Evolutionary conservation across 176 grass and related monocot species (phyloP), one percentile per base, ranked within the genome.

Genomic region (Carex myosuroides): DNA sequence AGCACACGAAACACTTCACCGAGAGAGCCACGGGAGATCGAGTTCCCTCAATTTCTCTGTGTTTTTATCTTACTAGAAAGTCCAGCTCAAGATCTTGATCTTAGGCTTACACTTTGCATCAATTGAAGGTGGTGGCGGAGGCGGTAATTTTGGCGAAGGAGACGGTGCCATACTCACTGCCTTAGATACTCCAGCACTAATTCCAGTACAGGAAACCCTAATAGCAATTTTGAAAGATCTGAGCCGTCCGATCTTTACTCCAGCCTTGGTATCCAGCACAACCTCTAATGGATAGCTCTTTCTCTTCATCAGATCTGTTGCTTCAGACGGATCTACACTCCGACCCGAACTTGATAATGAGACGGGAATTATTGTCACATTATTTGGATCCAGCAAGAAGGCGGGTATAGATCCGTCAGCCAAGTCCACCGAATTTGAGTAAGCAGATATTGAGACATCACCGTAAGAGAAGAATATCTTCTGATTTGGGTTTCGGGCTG

Each of bases 11-110:
- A 84, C 74, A 85, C 87, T 80, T 69, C 48, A 39, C 30, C 60
- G 56, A 77, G 65, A 91, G 64, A 87, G 17, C n/a, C 59, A 22
- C 11, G 0, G 62, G 80, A 44, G 69, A 84, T 69, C 3, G 24
- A 54, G 71, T 81, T 71, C 30, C 44, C 83, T 82, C 72, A 87
- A 87, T 46, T 58, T 76, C 68, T 85, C 85, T 77, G 77, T 85
- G 54, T 35, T 86, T 67, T 55, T 29, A 16, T 26, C 50, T 70
- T 62, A 61, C 91, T 89, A 98, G 90, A 94, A 86, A 54, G 95
- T 90, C 92, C 95, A 95, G 86, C 88, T 94, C 92, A 92, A 98
- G 87, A 94, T 88, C 90, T 98, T 98, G 48, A 94, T 89, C 9
- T 87, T 88, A 79, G 90, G 90, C 91, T 94, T 94, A 91, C 95